Evolutionary conservation across 495 filamentous ascomycete species (phyloP).

Genomic region (Xylaria sp.): DNA sequence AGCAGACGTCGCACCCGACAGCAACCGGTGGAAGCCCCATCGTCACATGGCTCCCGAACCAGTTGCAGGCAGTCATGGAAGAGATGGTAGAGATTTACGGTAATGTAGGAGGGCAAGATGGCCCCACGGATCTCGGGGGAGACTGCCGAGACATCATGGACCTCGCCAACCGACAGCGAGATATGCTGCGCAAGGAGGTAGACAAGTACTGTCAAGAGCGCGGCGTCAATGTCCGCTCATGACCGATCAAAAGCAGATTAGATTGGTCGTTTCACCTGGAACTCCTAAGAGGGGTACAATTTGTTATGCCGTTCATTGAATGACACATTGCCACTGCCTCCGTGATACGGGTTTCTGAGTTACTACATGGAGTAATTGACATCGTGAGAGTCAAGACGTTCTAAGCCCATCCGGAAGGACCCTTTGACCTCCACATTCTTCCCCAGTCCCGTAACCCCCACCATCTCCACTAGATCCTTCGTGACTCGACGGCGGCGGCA

Average conservation of each 20-base stretch:
- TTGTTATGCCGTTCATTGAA: not conserved
- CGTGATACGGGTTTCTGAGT: not conserved
- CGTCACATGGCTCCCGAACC: constrained; percentile 89
- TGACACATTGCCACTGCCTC: constrained; percentile 15
- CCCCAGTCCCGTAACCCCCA: constrained; percentile 15
- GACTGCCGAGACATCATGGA: constrained; percentile 71
- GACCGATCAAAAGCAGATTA: not conserved
- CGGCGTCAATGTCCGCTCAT: constrained; percentile 47
- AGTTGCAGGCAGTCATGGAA: constrained; percentile 76
- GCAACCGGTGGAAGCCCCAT: constrained; percentile 93
- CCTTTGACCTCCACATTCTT: constrained; percentile 22
- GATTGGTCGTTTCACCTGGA: not conserved
- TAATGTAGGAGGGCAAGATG: constrained; percentile 50
- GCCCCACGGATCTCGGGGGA: constrained; percentile 39
- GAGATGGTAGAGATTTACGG: constrained; percentile 72
- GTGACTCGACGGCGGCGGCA: not conserved
- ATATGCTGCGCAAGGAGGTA: constrained; percentile 78
- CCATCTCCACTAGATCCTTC: constrained; percentile 18
- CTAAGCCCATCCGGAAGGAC: constrained; percentile 12
- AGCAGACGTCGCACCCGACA: constrained; percentile 79
- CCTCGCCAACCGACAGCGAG: constrained; percentile 67
- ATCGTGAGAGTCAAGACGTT: constrained; percentile 1
- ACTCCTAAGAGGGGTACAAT: not conserved
- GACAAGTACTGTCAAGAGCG: constrained; percentile 79
- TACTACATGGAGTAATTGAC: not conserved